phyloP scores from a whole-genome alignment of 148 eudicot species.

The Arctostaphylos glauca region DNA sequence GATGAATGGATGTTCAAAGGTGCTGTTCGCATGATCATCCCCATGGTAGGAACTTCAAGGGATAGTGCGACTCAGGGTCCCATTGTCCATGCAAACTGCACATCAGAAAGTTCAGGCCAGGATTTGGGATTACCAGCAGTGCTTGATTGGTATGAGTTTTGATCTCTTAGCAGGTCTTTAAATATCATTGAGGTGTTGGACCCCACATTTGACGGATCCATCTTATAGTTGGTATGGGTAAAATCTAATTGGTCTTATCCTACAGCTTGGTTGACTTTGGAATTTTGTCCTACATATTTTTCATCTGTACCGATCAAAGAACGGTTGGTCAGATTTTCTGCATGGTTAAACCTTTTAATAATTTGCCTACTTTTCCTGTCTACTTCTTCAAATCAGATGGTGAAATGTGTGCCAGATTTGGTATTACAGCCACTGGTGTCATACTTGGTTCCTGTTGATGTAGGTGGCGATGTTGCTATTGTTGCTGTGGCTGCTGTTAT shows the following conservation, averaged over 20 bases:
- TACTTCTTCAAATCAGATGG: background rate
- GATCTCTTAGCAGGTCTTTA: background rate
- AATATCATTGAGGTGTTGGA: background rate
- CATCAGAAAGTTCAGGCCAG: slow-evolving; percentile 45
- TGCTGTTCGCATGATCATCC: slow-evolving; percentile 53
- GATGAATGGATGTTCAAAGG: slow-evolving; percentile 93
- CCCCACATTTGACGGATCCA: background rate
- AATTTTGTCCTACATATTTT: background rate
- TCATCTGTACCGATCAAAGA: background rate
- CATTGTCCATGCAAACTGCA: slow-evolving; percentile 77
- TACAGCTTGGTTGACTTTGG: background rate
- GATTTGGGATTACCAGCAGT: slow-evolving; percentile 53
- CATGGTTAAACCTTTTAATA: background rate
- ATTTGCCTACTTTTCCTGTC: background rate
- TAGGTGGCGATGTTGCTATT: background rate
- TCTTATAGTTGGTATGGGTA: background rate
- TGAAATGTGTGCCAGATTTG: background rate
- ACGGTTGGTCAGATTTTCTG: background rate
- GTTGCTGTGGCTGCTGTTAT: background rate
- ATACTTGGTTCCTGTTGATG: background rate
- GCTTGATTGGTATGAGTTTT: slow-evolving; percentile 52
- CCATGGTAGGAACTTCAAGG: slow-evolving; percentile 33
- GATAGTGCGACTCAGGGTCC: slow-evolving; percentile 35
- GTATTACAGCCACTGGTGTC: background rate
- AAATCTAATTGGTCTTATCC: too few relatives aligned